A percentile compares a stretch with the other conserved stretches of the same genome.
Conservation (phyloP, 768 basidiomycete genomes). For the Lactarius sanguifluus region DNA sequence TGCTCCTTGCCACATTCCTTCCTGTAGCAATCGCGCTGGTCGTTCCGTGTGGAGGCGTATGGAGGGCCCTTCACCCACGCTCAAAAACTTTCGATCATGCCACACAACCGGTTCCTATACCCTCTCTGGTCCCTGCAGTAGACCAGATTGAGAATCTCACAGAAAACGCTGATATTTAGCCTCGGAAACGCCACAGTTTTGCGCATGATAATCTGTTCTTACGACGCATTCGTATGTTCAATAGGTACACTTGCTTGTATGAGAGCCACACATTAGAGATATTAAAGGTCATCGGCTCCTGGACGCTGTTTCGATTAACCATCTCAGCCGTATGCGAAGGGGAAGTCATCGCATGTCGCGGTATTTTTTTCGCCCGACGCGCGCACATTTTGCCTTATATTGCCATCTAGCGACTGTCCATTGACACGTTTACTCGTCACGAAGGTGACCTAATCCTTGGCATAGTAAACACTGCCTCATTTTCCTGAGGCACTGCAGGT, state of each 20-base stretch:
- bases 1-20: not conserved
- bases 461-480: not conserved
- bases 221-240: not conserved
- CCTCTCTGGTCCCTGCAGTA: not conserved
- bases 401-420: not conserved
- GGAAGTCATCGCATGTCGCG: not conserved
- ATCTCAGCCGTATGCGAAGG: not conserved
- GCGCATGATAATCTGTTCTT: not conserved
- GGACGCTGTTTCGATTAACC: not conserved
- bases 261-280: not conserved
- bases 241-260: not conserved
- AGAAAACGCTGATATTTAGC: not conserved
- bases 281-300: not conserved
- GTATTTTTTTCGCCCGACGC: not conserved
- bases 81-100: not conserved
- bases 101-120: not conserved
- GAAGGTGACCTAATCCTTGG: not conserved
- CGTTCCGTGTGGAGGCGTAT: not conserved
- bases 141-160: not conserved
- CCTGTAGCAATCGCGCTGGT: not conserved
- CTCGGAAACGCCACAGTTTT: not conserved
- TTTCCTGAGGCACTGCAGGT: not conserved
- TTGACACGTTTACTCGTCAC: not conserved
- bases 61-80: slow-evolving; percentile 11
- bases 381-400: not conserved